Evolutionary conservation across 2,329 filamentous ascomycete genomes (phyloP).

Genomic region (Paraphoma chrysanthemicola): DNA sequence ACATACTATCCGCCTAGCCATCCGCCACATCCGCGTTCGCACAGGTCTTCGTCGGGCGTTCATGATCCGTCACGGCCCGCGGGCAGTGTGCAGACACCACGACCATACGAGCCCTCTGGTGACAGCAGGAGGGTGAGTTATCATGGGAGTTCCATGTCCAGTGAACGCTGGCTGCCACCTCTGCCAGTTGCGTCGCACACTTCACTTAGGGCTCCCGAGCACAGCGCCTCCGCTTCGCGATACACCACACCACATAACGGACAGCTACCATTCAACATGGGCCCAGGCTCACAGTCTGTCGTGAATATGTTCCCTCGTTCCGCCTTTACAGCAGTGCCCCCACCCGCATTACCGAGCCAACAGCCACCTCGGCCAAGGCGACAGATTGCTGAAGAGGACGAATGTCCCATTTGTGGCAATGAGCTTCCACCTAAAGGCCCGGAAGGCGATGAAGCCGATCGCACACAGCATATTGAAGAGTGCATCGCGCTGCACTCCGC

Average conservation of each 20-base stretch:
- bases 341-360: slow-evolving; percentile 16
- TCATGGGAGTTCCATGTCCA: slow-evolving; percentile 24
- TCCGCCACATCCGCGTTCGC: slow-evolving; percentile 23
- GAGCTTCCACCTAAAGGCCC: slow-evolving; percentile 67
- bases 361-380: slow-evolving; percentile 31
- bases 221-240: slow-evolving; percentile 17
- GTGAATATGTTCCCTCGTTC: slow-evolving; percentile 24
- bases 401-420: slow-evolving; percentile 77
- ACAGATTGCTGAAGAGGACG: slow-evolving; percentile 70
- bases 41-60: slow-evolving; percentile 28
- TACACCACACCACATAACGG: slow-evolving; percentile 11
- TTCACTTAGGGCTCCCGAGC: slow-evolving; percentile 7
- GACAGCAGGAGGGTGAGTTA: slow-evolving; percentile 32
- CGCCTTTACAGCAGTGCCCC: slow-evolving; percentile 17
- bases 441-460: slow-evolving; percentile 46
- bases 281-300: slow-evolving; percentile 16
- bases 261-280: slow-evolving; percentile 10
- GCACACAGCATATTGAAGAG: slow-evolving; percentile 54
- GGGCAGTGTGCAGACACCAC: slow-evolving; percentile 23
- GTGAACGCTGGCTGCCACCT: slow-evolving; percentile 35
- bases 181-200: slow-evolving; percentile 20
- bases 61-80: slow-evolving; percentile 23
- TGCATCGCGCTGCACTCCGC: slow-evolving; percentile 48
- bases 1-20: slow-evolving; percentile 13
- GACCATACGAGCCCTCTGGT: slow-evolving; percentile 26